Conservation (phyloP, 108 stramenopile genomes). For the Cyclotella baltica region DNA sequence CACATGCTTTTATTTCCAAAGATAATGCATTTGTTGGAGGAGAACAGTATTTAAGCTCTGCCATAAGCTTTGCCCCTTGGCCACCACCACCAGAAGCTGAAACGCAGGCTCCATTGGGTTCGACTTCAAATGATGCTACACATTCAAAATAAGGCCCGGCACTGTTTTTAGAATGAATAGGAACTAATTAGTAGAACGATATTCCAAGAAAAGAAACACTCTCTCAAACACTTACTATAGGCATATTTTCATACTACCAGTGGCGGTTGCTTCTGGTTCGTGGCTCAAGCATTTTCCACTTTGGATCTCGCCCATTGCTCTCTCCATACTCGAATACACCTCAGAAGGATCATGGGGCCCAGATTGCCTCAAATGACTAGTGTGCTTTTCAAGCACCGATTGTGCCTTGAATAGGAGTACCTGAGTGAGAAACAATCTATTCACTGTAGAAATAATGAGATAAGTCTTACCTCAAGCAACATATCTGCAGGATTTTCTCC, state of each 20-base stretch:
- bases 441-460: not conserved
- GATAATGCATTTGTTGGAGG: not conserved
- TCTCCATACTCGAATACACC: constrained; percentile 15
- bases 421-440: not conserved
- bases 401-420: constrained; percentile 3
- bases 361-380: constrained; percentile 14
- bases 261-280: not conserved
- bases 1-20: not conserved
- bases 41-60: not conserved
- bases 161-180: not conserved
- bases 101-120: not conserved
- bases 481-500: constrained; percentile 11
- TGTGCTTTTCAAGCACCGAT: not conserved
- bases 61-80: not conserved
- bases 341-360: constrained; percentile 8
- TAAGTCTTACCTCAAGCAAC: constrained; percentile 1
- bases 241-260: not conserved
- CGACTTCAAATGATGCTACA: not conserved
- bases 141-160: constrained; percentile 7
- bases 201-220: not conserved
- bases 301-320: constrained; percentile 5
- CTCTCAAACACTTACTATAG: not conserved
- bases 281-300: not conserved
- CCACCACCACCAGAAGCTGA: not conserved
- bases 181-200: not conserved